Evolutionary conservation across 768 basidiomycete genomes (phyloP), one percentile per base, ranked within the genome.

Genomic region (Lactifluus rugatus): DNA sequence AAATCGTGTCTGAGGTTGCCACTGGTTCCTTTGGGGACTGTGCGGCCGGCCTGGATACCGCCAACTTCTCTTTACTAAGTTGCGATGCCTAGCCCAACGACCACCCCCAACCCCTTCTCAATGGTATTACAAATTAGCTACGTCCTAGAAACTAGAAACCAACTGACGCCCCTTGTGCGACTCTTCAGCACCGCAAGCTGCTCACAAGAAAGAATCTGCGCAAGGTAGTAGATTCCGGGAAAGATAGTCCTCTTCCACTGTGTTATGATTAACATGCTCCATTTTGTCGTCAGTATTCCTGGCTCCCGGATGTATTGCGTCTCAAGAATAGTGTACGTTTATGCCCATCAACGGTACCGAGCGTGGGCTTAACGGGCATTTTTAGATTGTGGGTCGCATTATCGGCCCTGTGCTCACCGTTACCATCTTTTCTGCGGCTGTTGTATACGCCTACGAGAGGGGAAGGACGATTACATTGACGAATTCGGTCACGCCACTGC

Each of bases 251-350:
- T 48, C 50, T 14, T 49, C 19, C 48, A 25, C 7, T 7, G 7
- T 28, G 28, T 28, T 31, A n/a, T n/a, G 5, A 31, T 37, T 48
- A 39, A 48, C 28, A 21, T 46, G 7, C 34, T 46, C 32, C 23
- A 16, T 58, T n/a, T 45, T 26, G 16, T 34, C 45, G 34, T 32
- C 57, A 89, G 87, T 91, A 89, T 68, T 89, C 88, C 16, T 94
- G 92, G 91, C 74, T 93, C 13, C 89, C 91, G 2, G 92, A 93
- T 70, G 88, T 93, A 19, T 75, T 93, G 45, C 81, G 91, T 41
- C 55, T 93, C 62, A 83, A 91, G 75, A 87, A 89, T 64, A 90
- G 86, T 62, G 88, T 91, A 69, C 64, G 84, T 75, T 6, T 19
- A 51, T 17, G 14, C 64, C 28, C 5, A 3, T 56, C n/a, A 19